Evolutionary conservation across 805 yeast species (phyloP), one percentile per base, ranked within the genome.

Genomic region (Teunomyces aglyptinius): DNA sequence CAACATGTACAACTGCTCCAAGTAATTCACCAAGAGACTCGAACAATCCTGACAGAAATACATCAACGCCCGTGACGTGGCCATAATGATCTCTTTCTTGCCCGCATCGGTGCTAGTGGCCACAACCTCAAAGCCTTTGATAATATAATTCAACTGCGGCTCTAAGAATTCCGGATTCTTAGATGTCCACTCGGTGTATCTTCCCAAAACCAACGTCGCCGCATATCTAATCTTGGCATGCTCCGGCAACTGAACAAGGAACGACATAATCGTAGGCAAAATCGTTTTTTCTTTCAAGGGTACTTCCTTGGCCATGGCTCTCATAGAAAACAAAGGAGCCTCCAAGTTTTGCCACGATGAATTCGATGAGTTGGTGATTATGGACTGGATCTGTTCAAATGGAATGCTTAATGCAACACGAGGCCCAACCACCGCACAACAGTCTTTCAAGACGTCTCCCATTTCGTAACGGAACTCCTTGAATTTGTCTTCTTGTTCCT

Each of bases 401-500:
- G 97, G 96, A 45, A 87, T 83, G 18, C 69, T 64, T 29, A 94
- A 71, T 0, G 96, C 89, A 34, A 67, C 71, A 7, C 78, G 68
- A 2, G 95, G 75, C 1, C 98, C 98, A 36, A 89, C 82, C 3
- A 94, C 92, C 1, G 88, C 87, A 56, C 97, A 88, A 70, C 98
- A 90, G 61, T 90, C 96, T 61, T 95, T 95, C 50, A 94, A 70
- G n/a, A 92, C 96, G 63, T 94, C 98, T 32, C 98, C 98, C 87
- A 94, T 88, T 47, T 89, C 96, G 66, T 94, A 94, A 59, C 99
- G 78, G 67, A 92, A 94, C 49, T 89, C 95, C 58, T 88, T 83
- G 64, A 94, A 94, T 64, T 89, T 88, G 60, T 95, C 99, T 60
- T 90, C 96, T 46, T 81, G 86, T 61, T 89, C 97, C 53, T 73